Conservation (phyloP, 2,329 filamentous ascomycete species). For the Aspergillus candidus region DNA sequence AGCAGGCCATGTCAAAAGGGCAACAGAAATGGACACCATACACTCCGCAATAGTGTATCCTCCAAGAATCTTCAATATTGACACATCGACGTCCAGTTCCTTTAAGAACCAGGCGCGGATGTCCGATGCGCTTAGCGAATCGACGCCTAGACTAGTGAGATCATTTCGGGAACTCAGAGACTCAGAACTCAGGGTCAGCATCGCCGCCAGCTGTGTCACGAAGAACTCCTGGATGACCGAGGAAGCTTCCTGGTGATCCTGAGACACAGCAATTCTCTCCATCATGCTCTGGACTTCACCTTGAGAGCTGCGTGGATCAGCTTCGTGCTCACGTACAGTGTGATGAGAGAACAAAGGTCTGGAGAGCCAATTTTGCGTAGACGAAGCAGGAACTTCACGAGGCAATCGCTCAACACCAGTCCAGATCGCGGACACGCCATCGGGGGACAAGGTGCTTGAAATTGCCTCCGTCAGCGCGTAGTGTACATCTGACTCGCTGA, state of each 20-base stretch:
- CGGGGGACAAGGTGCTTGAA: background rate
- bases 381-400: background rate
- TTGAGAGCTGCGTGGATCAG: background rate
- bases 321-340: background rate
- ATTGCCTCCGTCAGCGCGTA: background rate
- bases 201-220: background rate
- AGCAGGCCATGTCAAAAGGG: background rate
- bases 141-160: background rate
- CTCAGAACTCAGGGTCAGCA: background rate
- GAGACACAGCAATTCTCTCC: background rate
- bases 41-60: background rate
- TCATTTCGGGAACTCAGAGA: background rate
- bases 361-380: background rate
- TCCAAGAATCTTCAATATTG: background rate
- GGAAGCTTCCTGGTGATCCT: background rate
- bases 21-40: background rate
- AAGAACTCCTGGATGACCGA: background rate
- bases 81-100: background rate
- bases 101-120: background rate
- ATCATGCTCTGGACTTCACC: background rate
- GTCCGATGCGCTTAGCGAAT: background rate
- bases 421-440: background rate
- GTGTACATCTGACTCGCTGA: background rate
- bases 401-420: background rate
- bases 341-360: background rate